Conservation (phyloP, 169 alveolate genomes). For the Cyclospora cayetanensis region DNA sequence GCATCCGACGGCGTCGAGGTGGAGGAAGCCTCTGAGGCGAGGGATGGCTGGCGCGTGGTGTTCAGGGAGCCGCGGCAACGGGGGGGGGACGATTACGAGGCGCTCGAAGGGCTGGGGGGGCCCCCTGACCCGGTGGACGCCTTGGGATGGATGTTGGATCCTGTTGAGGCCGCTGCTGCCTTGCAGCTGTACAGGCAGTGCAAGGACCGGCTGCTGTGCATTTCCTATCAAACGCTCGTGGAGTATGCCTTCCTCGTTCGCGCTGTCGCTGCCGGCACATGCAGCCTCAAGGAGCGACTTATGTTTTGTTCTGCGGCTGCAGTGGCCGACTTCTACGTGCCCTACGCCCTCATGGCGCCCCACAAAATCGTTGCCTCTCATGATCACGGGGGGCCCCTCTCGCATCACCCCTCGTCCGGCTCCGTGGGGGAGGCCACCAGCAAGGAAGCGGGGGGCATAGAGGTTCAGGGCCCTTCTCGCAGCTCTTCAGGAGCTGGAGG, state of each 20-base stretch:
- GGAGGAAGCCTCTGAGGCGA: not conserved
- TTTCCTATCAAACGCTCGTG: conserved; percentile 39
- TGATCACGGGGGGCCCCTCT: not conserved
- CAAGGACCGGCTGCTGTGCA: conserved; percentile 49
- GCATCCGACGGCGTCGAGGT: not conserved
- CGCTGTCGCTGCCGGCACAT: conserved; percentile 16
- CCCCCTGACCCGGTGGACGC: not conserved
- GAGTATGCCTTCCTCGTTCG: conserved; percentile 54
- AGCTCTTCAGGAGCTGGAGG: not conserved
- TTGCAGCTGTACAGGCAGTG: conserved; percentile 57
- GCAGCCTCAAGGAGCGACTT: conserved; percentile 45
- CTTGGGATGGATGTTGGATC: not conserved
- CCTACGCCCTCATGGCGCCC: conserved; percentile 20
- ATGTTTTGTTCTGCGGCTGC: conserved; percentile 67
- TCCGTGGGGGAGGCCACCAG: not conserved
- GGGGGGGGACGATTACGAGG: not conserved
- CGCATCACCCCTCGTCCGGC: not conserved
- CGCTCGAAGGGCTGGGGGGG: not conserved
- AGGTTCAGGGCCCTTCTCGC: not conserved
- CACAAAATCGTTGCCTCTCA: conserved; percentile 45
- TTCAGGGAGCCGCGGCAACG: not conserved
- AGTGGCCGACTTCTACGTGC: conserved; percentile 68
- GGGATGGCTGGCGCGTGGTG: not conserved
- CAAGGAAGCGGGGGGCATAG: not conserved
- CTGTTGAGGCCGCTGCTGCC: conserved; percentile 50